Conservation (phyloP, 305 asterid genomes). For the Solanum hybrid region DNA sequence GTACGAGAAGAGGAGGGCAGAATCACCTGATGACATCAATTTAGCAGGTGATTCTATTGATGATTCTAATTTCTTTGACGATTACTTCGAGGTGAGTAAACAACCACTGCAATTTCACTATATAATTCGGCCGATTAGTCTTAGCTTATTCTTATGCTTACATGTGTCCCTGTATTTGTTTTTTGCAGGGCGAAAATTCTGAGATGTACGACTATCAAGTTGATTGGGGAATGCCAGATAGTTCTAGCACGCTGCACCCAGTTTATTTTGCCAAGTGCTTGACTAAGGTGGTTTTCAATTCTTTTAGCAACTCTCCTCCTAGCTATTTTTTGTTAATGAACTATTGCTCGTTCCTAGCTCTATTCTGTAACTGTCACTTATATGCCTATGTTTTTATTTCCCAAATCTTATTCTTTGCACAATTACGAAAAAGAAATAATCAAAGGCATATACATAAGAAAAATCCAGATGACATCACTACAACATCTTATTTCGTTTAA, state of each 20-base stretch:
- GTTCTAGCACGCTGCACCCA: slow-evolving; percentile 52
- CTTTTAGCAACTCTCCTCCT: slow-evolving; percentile 8
- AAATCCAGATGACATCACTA: neutral
- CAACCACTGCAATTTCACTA: neutral
- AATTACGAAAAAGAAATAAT: neutral
- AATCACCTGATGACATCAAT: slow-evolving; percentile 23
- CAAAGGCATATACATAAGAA: neutral
- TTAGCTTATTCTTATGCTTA: neutral
- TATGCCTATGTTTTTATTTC: neutral
- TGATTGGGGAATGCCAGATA: slow-evolving; percentile 59
- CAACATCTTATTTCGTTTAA: neutral
- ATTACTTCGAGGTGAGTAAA: slow-evolving; percentile 46
- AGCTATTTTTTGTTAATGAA: slow-evolving; percentile 1
- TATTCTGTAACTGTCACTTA: neutral
- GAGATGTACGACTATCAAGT: slow-evolving; percentile 24
- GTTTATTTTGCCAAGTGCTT: slow-evolving; percentile 71
- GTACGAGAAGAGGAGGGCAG: slow-evolving; percentile 44
- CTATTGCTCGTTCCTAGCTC: neutral
- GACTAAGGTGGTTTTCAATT: slow-evolving; percentile 43
- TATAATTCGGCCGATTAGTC: neutral
- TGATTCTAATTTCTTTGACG: slow-evolving; percentile 36
- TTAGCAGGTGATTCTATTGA: slow-evolving; percentile 34
- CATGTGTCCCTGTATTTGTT: neutral
- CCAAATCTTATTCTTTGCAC: neutral
- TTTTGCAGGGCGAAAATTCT: slow-evolving; percentile 38